These are phyloP conservation scores for Fusarium sp. DNA, from an alignment of 2,329 filamentous ascomycete species.

Conservation along the genomic window DNA sequence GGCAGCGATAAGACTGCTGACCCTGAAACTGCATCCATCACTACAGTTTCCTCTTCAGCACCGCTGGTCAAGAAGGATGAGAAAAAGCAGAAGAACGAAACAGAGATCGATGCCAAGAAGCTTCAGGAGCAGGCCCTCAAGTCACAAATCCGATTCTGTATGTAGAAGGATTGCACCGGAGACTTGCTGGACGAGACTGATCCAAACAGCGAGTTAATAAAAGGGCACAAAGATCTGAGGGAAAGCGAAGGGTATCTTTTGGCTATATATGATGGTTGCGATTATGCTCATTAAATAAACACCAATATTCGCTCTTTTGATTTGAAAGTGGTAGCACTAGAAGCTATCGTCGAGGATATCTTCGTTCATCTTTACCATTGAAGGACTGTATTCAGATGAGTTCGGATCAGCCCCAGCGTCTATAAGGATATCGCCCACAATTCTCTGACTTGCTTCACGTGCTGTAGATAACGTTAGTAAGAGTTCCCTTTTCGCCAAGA, in stretches of 20 bases:
- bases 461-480: slow-evolving; percentile 57
- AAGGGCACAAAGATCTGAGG: not conserved
- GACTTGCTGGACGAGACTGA: not conserved
- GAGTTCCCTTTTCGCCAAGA: not conserved
- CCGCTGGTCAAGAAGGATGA: slow-evolving; percentile 42
- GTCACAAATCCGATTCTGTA: slow-evolving; percentile 46
- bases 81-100: slow-evolving; percentile 25
- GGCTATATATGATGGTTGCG: slow-evolving; percentile 8
- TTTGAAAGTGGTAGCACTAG: slow-evolving; percentile 46
- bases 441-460: slow-evolving; percentile 81
- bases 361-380: slow-evolving; percentile 73
- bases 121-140: slow-evolving; percentile 46
- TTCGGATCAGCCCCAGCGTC: slow-evolving; percentile 76
- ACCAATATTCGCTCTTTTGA: not conserved
- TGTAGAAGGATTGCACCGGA: slow-evolving; percentile 27
- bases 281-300: not conserved
- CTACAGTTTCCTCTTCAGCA: slow-evolving; percentile 43
- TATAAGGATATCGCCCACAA: slow-evolving; percentile 82
- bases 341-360: slow-evolving; percentile 73
- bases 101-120: slow-evolving; percentile 41
- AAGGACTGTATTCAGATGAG: slow-evolving; percentile 71
- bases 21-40: slow-evolving; percentile 45
- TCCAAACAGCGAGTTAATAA: not conserved
- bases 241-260: slow-evolving; percentile 22
- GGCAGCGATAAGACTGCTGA: slow-evolving; percentile 25